Percentiles rank a stretch among this genome's conserved stretches.
Conservation (phyloP, 768 basidiomycete genomes). For the Leccinellum luteum region DNA sequence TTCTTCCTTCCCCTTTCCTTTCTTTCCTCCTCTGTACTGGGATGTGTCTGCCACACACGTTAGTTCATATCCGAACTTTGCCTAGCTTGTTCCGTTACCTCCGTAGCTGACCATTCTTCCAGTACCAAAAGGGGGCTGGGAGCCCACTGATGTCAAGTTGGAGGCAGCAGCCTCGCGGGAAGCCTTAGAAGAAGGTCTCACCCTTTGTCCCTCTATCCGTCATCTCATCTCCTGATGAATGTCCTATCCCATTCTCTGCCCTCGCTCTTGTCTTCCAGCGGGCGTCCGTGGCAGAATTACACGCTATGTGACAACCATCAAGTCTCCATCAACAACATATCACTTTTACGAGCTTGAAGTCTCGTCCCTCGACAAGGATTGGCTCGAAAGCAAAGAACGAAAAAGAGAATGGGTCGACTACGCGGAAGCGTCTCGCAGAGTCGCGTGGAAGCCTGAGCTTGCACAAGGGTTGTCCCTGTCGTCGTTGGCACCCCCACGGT, state of each 20-base stretch:
- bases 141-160: slow-evolving; percentile 73
- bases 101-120: slow-evolving; percentile 13
- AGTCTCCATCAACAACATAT: slow-evolving; percentile 75
- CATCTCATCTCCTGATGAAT: slow-evolving; percentile 68
- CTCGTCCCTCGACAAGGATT: slow-evolving; percentile 67
- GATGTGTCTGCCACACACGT: slow-evolving; percentile 1
- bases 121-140: slow-evolving; percentile 96
- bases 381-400: slow-evolving; percentile 80
- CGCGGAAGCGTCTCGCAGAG: slow-evolving; percentile 68
- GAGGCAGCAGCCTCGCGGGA: slow-evolving; percentile 89
- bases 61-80: background rate
- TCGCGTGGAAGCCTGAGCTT: slow-evolving; percentile 86
- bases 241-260: slow-evolving; percentile 40
- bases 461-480: slow-evolving; percentile 72
- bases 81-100: background rate
- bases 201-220: slow-evolving; percentile 75
- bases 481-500: slow-evolving; percentile 62
- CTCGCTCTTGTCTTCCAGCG: slow-evolving; percentile 47
- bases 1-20: slow-evolving; percentile 9
- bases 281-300: slow-evolving; percentile 86
- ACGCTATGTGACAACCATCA: slow-evolving; percentile 81
- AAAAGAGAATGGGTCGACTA: slow-evolving; percentile 87
- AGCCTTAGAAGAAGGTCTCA: slow-evolving; percentile 96
- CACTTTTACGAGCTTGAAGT: slow-evolving; percentile 92
- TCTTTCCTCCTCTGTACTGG: background rate